These are phyloP conservation scores for Vitis hybrid DNA, from an alignment of 177 flowering plant species.

Conservation along the genomic window DNA sequence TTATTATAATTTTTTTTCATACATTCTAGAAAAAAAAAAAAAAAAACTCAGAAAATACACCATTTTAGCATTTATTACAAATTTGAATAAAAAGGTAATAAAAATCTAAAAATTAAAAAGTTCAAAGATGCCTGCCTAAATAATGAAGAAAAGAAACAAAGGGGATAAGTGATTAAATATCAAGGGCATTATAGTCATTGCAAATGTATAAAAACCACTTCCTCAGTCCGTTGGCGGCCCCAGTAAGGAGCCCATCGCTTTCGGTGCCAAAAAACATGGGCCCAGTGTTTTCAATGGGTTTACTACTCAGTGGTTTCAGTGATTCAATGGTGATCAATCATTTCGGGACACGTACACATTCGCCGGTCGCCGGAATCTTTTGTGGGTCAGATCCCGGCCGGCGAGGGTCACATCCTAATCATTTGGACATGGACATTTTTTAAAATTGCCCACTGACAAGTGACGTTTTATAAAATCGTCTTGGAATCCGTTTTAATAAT, in stretches of 20 bases:
- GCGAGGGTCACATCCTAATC: slow-evolving; percentile 20
- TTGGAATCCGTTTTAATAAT: slow-evolving; percentile 20
- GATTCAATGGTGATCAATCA: not conserved
- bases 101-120: no score
- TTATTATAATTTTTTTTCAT: not conserved
- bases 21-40: not conserved
- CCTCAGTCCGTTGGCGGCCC: no score
- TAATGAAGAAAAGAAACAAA: no score
- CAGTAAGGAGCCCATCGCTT: not conserved
- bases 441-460: slow-evolving; percentile 13
- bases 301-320: not conserved
- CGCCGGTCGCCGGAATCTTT: slow-evolving; percentile 19
- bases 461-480: slow-evolving; percentile 16
- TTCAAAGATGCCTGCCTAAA: no score
- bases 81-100: no score
- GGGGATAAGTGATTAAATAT: no score
- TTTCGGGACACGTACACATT: slow-evolving; percentile 17
- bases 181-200: no score
- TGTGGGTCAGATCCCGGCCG: slow-evolving; percentile 6
- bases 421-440: slow-evolving; percentile 18
- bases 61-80: no score
- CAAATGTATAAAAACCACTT: no score
- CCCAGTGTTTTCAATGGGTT: not conserved
- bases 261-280: not conserved
- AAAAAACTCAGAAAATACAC: no score